phyloP scores from a whole-genome alignment of 2,329 filamentous ascomycete species.

The Talaromyces albobiverticillius region DNA sequence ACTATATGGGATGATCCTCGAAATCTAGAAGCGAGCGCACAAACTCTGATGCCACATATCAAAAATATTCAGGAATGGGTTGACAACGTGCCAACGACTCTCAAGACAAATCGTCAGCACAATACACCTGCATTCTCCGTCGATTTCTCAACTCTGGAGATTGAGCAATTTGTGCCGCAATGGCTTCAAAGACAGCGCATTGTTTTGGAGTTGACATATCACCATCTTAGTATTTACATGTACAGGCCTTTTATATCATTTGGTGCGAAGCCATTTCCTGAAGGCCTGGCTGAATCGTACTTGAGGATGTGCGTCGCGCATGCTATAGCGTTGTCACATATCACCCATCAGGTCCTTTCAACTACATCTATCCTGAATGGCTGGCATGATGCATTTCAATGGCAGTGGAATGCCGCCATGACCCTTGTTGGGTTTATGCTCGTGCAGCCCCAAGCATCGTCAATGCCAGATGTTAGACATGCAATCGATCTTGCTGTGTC shows the following conservation, averaged over 20 bases:
- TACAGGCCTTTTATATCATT: slow-evolving; percentile 11
- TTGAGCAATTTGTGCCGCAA: slow-evolving; percentile 8
- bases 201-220: slow-evolving; percentile 9
- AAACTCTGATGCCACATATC: background rate
- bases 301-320: slow-evolving; percentile 1
- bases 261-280: background rate
- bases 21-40: slow-evolving; percentile 4
- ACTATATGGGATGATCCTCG: slow-evolving; percentile 10
- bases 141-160: background rate
- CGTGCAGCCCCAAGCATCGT: slow-evolving; percentile 23
- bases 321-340: slow-evolving; percentile 6
- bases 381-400: slow-evolving; percentile 29
- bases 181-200: slow-evolving; percentile 12
- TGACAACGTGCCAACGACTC: slow-evolving; percentile 1
- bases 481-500: slow-evolving; percentile 39
- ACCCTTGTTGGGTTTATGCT: slow-evolving; percentile 34
- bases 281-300: background rate
- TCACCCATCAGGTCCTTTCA: slow-evolving; percentile 1
- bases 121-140: slow-evolving; percentile 1
- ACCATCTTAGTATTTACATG: slow-evolving; percentile 5
- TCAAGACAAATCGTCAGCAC: slow-evolving; percentile 4
- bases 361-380: slow-evolving; percentile 19
- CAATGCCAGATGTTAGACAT: slow-evolving; percentile 15
- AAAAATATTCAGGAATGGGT: slow-evolving; percentile 5
- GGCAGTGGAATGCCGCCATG: slow-evolving; percentile 31